Percentiles rank a stretch among this genome's conserved stretches.
Conservation (phyloP, 768 basidiomycete species). For the Grammothele lineata region DNA sequence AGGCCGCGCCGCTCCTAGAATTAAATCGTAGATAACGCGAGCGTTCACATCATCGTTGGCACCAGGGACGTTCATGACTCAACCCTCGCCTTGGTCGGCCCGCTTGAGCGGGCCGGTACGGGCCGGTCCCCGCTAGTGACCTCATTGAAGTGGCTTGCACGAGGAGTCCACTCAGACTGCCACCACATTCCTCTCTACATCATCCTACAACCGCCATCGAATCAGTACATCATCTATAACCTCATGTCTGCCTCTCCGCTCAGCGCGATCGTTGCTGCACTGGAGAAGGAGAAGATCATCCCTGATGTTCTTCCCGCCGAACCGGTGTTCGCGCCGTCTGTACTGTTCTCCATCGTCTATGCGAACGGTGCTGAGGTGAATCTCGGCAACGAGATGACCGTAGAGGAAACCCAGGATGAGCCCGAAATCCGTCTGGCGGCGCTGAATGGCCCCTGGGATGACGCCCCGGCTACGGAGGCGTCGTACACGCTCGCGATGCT, state of each 20-base stretch:
- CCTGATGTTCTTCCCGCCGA: conserved; percentile 40
- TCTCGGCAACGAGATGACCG: conserved; percentile 35
- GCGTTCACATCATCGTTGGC: too few species aligned
- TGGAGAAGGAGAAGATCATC: conserved; percentile 38
- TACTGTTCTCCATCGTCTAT: conserved; percentile 43
- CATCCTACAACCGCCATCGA: too few species aligned
- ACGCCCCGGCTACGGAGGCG: conserved; percentile 21
- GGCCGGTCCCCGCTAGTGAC: too few species aligned
- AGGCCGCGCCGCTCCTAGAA: too few species aligned
- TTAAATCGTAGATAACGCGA: too few species aligned
- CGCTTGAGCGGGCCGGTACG: too few species aligned
- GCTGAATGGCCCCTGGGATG: conserved; percentile 28
- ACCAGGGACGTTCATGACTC: too few species aligned
- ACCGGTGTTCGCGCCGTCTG: conserved; percentile 31
- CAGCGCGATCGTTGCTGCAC: conserved; percentile 28
- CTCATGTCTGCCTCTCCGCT: conserved; percentile 27
- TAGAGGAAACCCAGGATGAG: conserved; percentile 41
- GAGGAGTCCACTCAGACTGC: too few species aligned
- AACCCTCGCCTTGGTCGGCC: too few species aligned
- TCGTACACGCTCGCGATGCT: conserved; percentile 41
- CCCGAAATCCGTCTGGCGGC: conserved; percentile 46
- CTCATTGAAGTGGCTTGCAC: too few species aligned
- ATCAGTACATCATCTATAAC: too few species aligned
- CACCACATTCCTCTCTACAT: too few species aligned
- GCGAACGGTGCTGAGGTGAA: conserved; percentile 35